Evolutionary conservation across 257 asterid genomes (phyloP), one percentile per base, ranked within the genome.

Genomic region (Solanum boliviense): DNA sequence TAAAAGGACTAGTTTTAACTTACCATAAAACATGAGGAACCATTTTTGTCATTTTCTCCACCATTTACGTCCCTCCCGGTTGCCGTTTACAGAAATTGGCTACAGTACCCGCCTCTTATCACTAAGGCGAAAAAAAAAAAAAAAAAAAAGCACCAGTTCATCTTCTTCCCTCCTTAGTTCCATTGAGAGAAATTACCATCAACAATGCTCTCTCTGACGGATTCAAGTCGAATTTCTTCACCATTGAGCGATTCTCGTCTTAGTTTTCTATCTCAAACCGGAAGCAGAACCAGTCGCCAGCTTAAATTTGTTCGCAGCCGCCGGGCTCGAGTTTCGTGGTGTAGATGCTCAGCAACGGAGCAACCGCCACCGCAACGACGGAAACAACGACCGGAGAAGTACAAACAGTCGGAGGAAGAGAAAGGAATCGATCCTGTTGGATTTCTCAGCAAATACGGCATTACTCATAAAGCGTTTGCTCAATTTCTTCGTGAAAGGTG

Each of bases 401-500:
- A 65, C 44, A 84, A 36, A 5, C 86, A 25, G 10, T 5, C 89
- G 23, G 48, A 84, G 15, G 94, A 89, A 41, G 92, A 84, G 83
- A 92, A 83, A 87, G 95, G 95, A 73, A 84, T 92, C 52, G 95
- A 97, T 88, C 98, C 99, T 2, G 98, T 94, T 68, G 98, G 98
- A n/a, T 97, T 97, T 90, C 97, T 97, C 78, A 34, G 92, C 86
- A 95, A 92, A 89, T 91, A 93, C 84, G 98, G 92, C 21, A 94
- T 97, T 88, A 76, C 93, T 15, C 91, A 92, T 87, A 97, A 94
- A 93, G 94, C 89, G 21, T 94, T 97, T 25, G 94, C 98, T 39
- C 97, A 94, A 89, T 97, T 95, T 88, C 96, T 97, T 56, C 98
- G 99, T 9, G 98, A 97, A 86, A 95, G 99, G 99, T 96, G 82